Percentiles rank a stretch among this genome's conserved stretches.
Conservation (phyloP, 2,329 filamentous ascomycete species). For the Colletotrichum noveboracense region DNA sequence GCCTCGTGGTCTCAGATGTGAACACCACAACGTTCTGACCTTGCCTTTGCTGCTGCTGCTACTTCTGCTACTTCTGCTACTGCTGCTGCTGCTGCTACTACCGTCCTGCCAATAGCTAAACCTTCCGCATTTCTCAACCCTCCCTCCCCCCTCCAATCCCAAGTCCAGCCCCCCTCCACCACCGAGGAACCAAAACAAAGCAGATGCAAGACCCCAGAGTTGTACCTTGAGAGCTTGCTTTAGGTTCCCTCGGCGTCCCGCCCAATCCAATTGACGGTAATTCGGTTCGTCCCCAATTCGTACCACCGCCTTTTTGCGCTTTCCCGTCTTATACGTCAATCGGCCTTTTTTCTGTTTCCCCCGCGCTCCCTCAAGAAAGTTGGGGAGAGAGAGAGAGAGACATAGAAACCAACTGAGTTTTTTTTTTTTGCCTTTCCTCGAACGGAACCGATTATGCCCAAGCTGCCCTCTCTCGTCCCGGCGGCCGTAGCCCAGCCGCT, state of each 20-base stretch:
- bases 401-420: neutral
- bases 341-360: neutral
- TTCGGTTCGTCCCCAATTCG: neutral
- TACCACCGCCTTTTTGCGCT: neutral
- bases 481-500: constrained; percentile 42
- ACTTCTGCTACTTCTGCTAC: neutral
- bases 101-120: neutral
- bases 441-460: constrained; percentile 15
- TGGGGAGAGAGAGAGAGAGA: neutral
- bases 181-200: neutral
- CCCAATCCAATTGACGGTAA: constrained; percentile 19
- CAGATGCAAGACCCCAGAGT: constrained; percentile 1
- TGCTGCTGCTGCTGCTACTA: neutral
- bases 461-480: constrained; percentile 38
- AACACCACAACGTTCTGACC: neutral
- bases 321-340: neutral
- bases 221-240: constrained; percentile 14
- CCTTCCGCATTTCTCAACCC: constrained; percentile 12
- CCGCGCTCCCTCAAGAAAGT: neutral
- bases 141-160: neutral
- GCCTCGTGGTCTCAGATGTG: constrained; percentile 9
- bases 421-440: neutral
- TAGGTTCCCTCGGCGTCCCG: constrained; percentile 1
- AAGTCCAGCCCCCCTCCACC: constrained; percentile 6
- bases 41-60: neutral